These are phyloP conservation scores for Ustilago hordei DNA, from an alignment of 1,284 basidiomycete species.

Conservation along the genomic window DNA sequence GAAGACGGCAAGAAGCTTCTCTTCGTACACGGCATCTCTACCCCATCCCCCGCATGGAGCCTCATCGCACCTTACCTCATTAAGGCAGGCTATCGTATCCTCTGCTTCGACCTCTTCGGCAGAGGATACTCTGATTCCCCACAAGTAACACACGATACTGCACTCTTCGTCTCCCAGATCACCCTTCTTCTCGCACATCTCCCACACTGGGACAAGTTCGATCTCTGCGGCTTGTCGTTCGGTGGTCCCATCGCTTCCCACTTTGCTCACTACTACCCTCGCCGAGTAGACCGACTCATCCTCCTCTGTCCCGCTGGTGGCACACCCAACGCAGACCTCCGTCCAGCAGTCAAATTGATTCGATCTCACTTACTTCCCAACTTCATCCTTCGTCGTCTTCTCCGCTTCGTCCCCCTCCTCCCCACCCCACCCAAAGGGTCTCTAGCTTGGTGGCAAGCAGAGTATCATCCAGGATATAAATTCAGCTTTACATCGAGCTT, in stretches of 20 bases:
- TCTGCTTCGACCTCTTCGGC: conserved; percentile 51
- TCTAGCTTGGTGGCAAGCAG: conserved; percentile 45
- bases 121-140: conserved; percentile 52
- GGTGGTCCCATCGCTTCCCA: conserved; percentile 45
- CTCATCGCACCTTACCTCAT: conserved; percentile 31
- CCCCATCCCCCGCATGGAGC: conserved; percentile 46
- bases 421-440: conserved; percentile 43
- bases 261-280: conserved; percentile 50
- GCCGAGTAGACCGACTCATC: conserved; percentile 40
- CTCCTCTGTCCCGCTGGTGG: conserved; percentile 51
- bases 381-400: conserved; percentile 22
- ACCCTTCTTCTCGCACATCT: conserved; percentile 42
- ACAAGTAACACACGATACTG: conserved; percentile 41
- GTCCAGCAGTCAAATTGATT: conserved; percentile 37
- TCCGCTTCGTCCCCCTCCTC: conserved; percentile 39
- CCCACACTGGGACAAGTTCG: conserved; percentile 50
- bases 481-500: conserved; percentile 44
- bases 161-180: conserved; percentile 49
- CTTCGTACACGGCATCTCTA: conserved; percentile 63
- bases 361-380: conserved; percentile 42
- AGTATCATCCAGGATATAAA: conserved; percentile 46
- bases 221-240: conserved; percentile 50
- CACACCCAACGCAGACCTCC: conserved; percentile 32
- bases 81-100: conserved; percentile 50
- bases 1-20: conserved; percentile 60